Evolutionary conservation across 2,329 filamentous ascomycete species (phyloP).

Genomic region (Alternaria sp.): DNA sequence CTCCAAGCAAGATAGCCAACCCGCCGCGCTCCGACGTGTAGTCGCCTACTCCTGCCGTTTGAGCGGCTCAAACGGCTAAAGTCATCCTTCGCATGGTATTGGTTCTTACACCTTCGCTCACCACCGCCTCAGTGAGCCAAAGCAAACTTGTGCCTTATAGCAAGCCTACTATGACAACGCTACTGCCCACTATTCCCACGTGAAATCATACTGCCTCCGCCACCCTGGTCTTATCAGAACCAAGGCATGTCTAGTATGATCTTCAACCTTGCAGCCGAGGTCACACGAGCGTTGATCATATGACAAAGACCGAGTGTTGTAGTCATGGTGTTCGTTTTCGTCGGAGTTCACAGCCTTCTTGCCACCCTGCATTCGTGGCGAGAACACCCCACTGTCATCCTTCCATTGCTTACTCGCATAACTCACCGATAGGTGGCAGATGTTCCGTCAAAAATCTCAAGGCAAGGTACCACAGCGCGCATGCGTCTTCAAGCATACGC

Average conservation of each 20-base stretch:
- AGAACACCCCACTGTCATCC: background rate
- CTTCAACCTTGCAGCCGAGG: background rate
- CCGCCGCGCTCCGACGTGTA: slow-evolving; percentile 2
- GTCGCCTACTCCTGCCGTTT: slow-evolving; percentile 17
- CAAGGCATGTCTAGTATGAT: background rate
- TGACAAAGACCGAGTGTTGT: background rate
- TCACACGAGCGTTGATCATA: background rate
- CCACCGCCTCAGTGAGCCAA: background rate
- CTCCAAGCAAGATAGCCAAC: background rate
- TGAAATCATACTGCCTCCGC: background rate
- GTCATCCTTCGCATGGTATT: background rate
- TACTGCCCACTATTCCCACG: background rate
- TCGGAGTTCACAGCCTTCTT: slow-evolving; percentile 4
- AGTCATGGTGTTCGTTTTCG: background rate
- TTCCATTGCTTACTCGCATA: background rate
- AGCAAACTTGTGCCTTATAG: background rate
- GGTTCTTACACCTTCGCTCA: background rate
- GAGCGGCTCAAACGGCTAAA: slow-evolving; percentile 13
- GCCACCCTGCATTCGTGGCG: background rate
- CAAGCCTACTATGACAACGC: slow-evolving; percentile 1
- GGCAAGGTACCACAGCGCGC: background rate
- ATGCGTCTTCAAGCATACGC: background rate
- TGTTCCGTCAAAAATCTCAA: background rate
- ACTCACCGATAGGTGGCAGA: background rate
- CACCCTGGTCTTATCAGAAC: background rate